Evolutionary conservation across 495 filamentous ascomycete species (phyloP).

Genomic region (Acidomyces sp.): DNA sequence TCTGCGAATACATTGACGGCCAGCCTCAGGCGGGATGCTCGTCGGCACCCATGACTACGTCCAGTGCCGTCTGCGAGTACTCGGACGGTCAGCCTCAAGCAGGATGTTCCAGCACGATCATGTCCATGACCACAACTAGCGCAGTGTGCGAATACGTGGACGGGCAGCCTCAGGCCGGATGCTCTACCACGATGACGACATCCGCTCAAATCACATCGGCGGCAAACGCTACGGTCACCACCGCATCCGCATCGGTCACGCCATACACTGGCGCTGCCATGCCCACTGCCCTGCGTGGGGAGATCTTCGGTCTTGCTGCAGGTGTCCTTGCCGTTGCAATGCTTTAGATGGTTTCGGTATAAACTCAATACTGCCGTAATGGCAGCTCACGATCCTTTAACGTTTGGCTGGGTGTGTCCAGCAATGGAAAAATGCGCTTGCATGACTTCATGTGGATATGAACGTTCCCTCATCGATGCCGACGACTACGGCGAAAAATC

Average conservation of each 20-base stretch:
- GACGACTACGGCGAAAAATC: too few species aligned
- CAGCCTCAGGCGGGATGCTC: slow-evolving; percentile 23
- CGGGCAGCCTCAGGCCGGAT: too few species aligned
- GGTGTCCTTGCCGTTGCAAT: slow-evolving; percentile 19
- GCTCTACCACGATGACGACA: too few species aligned
- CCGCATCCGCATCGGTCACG: neutral
- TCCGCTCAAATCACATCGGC: neutral
- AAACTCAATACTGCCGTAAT: neutral
- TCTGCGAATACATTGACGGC: slow-evolving; percentile 27
- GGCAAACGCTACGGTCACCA: slow-evolving; percentile 13
- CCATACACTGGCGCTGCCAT: slow-evolving; percentile 12
- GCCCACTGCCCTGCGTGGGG: slow-evolving; percentile 14
- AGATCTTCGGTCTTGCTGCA: slow-evolving; percentile 17
- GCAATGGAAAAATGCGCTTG: neutral
- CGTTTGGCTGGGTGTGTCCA: neutral
- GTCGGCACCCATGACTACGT: too few species aligned
- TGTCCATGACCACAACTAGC: slow-evolving; percentile 14
- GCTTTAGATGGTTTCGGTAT: slow-evolving; percentile 11
- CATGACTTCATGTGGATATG: slow-evolving; percentile 14
- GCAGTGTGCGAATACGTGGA: too few species aligned
- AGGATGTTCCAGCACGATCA: slow-evolving; percentile 9
- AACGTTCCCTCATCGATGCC: slow-evolving; percentile 1
- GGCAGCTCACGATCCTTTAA: neutral
- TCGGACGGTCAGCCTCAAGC: slow-evolving; percentile 22
- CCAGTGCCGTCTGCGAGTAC: slow-evolving; percentile 14